These are phyloP conservation scores for Capsella rubella DNA, from an alignment of 441 rosid species.

Conservation along the genomic window DNA sequence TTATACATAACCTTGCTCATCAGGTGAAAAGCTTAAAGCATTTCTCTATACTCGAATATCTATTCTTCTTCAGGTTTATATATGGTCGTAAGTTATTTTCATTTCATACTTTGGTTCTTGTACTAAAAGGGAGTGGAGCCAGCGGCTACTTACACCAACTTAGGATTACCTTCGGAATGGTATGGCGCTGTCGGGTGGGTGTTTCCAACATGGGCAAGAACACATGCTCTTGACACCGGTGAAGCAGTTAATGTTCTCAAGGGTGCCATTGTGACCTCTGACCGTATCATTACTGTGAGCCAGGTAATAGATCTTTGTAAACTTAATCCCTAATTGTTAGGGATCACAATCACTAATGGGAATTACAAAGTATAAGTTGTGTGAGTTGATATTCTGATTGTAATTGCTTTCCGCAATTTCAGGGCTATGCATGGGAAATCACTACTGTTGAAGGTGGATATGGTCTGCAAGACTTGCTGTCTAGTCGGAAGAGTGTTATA, in stretches of 20 bases:
- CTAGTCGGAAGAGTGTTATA: constrained; percentile 74
- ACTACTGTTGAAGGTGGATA: constrained; percentile 95
- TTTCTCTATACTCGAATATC: not conserved
- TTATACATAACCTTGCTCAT: constrained; percentile 93
- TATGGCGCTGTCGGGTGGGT: constrained; percentile 95
- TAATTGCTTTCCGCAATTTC: constrained; percentile 30
- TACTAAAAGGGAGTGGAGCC: constrained; percentile 90
- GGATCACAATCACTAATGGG: not conserved
- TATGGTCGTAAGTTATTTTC: not conserved
- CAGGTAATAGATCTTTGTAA: constrained; percentile 56
- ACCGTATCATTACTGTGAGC: constrained; percentile 91
- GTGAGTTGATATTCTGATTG: not conserved
- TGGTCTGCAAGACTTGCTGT: constrained; percentile 80
- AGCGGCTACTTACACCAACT: constrained; percentile 68
- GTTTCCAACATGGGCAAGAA: constrained; percentile 96
- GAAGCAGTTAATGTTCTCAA: constrained; percentile 94
- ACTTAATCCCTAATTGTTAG: not conserved
- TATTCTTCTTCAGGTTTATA: not conserved
- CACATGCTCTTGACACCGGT: constrained; percentile 99
- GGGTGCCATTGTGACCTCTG: constrained; percentile 95
- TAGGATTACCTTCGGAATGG: constrained; percentile 90
- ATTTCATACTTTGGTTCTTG: constrained; percentile 1
- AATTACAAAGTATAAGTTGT: not conserved
- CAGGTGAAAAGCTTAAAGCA: constrained; percentile 60
- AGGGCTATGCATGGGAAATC: constrained; percentile 99